These are phyloP conservation scores for Syzygium oleosum DNA, from an alignment of 345 rosid genomes.

Conservation along the genomic window DNA sequence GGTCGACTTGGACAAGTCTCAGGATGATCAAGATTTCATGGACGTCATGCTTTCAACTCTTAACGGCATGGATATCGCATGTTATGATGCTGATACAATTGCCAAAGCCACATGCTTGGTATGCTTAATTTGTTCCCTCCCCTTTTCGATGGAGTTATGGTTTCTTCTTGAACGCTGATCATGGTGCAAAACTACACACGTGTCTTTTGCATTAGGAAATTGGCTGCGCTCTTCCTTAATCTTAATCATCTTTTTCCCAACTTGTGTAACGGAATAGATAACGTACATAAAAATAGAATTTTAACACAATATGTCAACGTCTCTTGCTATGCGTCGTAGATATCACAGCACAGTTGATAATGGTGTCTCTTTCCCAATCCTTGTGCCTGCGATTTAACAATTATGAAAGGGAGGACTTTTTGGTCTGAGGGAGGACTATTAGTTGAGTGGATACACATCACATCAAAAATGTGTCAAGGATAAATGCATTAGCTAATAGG, in stretches of 20 bases:
- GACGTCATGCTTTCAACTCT: conserved; percentile 6
- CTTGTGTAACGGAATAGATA: neutral
- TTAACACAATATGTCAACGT: neutral
- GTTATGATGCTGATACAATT: neutral
- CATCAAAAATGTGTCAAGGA: neutral
- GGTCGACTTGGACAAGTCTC: neutral
- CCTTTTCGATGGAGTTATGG: neutral
- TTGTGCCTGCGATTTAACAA: no score
- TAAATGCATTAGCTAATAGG: neutral
- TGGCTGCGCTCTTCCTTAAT: neutral
- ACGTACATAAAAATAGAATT: neutral
- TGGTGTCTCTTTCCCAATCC: neutral
- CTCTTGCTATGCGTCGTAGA: neutral
- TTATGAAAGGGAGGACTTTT: neutral
- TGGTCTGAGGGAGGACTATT: neutral
- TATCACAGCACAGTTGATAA: neutral
- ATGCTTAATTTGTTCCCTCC: neutral
- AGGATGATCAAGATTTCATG: conserved; percentile 9
- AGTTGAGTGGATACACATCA: neutral
- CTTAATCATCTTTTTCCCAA: neutral
- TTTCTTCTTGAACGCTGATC: neutral
- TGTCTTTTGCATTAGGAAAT: neutral
- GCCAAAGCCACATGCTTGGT: conserved; percentile 2
- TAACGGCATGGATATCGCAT: neutral
- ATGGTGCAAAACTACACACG: neutral